Conservation (phyloP, 2,329 filamentous ascomycete genomes). For the Fusarium citri region DNA sequence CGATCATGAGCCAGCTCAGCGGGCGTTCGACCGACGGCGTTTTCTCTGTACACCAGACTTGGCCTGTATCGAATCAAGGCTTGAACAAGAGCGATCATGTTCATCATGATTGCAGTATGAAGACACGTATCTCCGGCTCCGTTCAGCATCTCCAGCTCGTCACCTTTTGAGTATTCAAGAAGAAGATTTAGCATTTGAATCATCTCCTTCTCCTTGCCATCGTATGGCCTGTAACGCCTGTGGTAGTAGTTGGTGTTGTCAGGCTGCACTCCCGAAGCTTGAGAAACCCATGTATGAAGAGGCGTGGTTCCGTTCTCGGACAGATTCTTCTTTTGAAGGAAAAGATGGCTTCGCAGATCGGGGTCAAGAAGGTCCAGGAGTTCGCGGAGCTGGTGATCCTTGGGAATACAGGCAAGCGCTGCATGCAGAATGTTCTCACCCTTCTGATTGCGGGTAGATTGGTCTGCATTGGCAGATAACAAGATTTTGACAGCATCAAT, state of each 20-base stretch:
- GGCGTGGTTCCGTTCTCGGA: slow-evolving; percentile 69
- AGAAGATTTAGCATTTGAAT: slow-evolving; percentile 61
- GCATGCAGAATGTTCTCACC: slow-evolving; percentile 78
- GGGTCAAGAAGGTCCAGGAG: slow-evolving; percentile 70
- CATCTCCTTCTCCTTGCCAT: slow-evolving; percentile 46
- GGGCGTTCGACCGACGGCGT: slow-evolving; percentile 80
- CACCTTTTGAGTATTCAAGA: slow-evolving; percentile 66
- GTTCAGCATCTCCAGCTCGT: slow-evolving; percentile 69
- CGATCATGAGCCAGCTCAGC: slow-evolving; percentile 73
- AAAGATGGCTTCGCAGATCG: slow-evolving; percentile 66
- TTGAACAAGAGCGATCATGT: slow-evolving; percentile 52
- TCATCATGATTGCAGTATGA: slow-evolving; percentile 64
- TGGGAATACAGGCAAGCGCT: slow-evolving; percentile 54
- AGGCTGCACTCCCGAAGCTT: slow-evolving; percentile 38
- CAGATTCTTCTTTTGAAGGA: slow-evolving; percentile 67
- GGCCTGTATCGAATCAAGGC: slow-evolving; percentile 67
- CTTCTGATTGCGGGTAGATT: slow-evolving; percentile 68
- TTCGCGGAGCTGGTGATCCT: slow-evolving; percentile 52
- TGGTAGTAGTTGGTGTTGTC: slow-evolving; percentile 16
- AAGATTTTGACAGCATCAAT: slow-evolving; percentile 69
- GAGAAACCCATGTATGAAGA: slow-evolving; percentile 68
- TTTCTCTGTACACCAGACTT: slow-evolving; percentile 75
- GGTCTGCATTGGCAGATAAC: slow-evolving; percentile 76
- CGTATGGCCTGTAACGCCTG: slow-evolving; percentile 39
- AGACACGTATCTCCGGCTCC: slow-evolving; percentile 73